Conservation (phyloP, 2,329 filamentous ascomycete species). For the Fusarium sp. region DNA sequence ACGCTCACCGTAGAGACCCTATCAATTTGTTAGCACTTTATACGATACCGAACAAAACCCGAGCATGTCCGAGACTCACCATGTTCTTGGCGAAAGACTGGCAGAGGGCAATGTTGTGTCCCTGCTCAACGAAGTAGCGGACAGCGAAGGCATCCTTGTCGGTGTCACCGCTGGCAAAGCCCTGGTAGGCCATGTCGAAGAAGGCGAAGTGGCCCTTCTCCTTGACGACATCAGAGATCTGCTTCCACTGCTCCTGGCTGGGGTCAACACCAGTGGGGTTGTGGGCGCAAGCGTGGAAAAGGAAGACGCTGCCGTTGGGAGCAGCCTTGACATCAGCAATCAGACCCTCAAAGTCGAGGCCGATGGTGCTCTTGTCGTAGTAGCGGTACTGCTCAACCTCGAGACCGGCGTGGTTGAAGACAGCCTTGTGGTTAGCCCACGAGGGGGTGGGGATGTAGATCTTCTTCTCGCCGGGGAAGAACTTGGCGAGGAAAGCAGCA, state of each 20-base stretch:
- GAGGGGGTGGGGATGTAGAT: constrained; percentile 97
- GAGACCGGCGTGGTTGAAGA: constrained; percentile 93
- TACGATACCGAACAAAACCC: not conserved
- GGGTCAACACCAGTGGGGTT: constrained; percentile 98
- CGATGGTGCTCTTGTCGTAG: constrained; percentile 99
- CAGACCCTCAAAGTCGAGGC: constrained; percentile 96
- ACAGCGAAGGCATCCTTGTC: constrained; percentile 94
- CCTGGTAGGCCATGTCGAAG: constrained; percentile 99
- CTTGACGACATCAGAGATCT: constrained; percentile 90
- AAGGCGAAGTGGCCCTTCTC: constrained; percentile 90
- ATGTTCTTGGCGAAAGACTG: constrained; percentile 99
- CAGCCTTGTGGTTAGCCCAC: constrained; percentile 98
- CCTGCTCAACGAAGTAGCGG: constrained; percentile 91
- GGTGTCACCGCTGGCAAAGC: constrained; percentile 93
- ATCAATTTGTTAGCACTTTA: constrained; percentile 16
- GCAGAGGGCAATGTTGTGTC: constrained; percentile 87
- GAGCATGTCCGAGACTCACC: constrained; percentile 61
- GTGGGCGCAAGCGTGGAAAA: constrained; percentile 97
- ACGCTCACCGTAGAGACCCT: constrained; percentile 98
- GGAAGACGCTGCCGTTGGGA: constrained; percentile 86
- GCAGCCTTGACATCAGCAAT: constrained; percentile 90
- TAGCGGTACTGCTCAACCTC: constrained; percentile 96
- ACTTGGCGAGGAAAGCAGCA: constrained; percentile 90
- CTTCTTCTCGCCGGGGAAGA: constrained; percentile 91
- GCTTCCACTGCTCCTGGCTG: constrained; percentile 89